These are phyloP conservation scores for Boletus rubroflammeus DNA, from an alignment of 768 basidiomycete species.

Conservation along the genomic window DNA sequence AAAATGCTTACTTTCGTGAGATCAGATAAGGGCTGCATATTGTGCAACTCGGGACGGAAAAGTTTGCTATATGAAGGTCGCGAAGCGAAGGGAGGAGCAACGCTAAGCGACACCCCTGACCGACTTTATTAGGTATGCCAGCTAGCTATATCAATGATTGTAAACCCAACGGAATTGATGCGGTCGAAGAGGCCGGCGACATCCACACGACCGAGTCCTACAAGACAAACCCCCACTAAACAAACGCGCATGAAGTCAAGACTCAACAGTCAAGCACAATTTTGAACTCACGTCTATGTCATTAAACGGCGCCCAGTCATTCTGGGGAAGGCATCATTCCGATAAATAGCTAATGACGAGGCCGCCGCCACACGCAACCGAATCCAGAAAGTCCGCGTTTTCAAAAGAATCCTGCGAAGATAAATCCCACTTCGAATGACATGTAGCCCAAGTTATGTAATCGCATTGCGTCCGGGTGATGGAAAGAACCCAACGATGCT, in stretches of 20 bases:
- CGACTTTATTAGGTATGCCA: not conserved
- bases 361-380: not conserved
- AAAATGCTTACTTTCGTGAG: not conserved
- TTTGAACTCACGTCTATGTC: not conserved
- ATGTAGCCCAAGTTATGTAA: not conserved
- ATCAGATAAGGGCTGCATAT: not conserved
- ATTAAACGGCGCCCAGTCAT: not conserved
- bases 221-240: not conserved
- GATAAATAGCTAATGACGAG: not conserved
- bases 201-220: not conserved
- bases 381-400: not conserved
- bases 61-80: not conserved
- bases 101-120: not conserved
- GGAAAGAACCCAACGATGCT: not conserved
- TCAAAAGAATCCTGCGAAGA: not conserved
- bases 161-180: not conserved
- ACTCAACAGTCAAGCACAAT: not conserved
- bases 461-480: not conserved
- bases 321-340: not conserved
- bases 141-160: not conserved
- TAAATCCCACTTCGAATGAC: not conserved
- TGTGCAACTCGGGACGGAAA: not conserved
- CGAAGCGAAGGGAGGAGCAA: not conserved
- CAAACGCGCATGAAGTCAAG: not conserved
- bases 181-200: not conserved